phyloP scores from a whole-genome alignment of 2,329 filamentous ascomycete genomes.

The Ophiostoma novo-ulmi region DNA sequence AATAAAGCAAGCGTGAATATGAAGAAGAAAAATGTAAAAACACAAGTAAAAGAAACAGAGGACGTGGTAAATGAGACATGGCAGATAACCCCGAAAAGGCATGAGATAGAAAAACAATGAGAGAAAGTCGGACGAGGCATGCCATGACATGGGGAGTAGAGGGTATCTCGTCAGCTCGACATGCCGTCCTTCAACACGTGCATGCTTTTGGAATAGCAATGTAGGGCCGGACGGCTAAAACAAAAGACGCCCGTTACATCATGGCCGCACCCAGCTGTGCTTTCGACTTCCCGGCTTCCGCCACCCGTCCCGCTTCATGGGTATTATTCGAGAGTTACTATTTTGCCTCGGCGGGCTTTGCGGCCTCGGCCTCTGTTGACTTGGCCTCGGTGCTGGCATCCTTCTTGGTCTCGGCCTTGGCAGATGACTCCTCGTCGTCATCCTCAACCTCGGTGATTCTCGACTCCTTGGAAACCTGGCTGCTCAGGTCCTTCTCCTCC shows the following conservation, averaged over 20 bases:
- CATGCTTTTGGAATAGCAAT: neutral
- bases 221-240: neutral
- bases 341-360: conserved; percentile 15
- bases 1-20: conserved; percentile 11
- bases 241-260: neutral
- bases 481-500: conserved; percentile 80
- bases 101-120: conserved; percentile 20
- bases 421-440: conserved; percentile 14
- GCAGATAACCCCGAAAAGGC: neutral
- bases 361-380: conserved; percentile 18
- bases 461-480: conserved; percentile 68
- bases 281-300: conserved; percentile 3
- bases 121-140: neutral
- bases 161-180: neutral
- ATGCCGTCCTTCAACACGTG: neutral
- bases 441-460: conserved; percentile 25
- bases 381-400: conserved; percentile 3
- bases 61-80: conserved; percentile 1
- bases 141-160: neutral
- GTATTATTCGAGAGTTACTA: conserved; percentile 10
- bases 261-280: neutral
- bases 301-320: conserved; percentile 4
- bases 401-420: conserved; percentile 9
- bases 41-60: conserved; percentile 7
- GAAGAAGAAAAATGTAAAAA: conserved; percentile 8